Evolutionary conservation across 2,329 filamentous ascomycete genomes (phyloP).

Genomic region (Diaporthe longicolla): DNA sequence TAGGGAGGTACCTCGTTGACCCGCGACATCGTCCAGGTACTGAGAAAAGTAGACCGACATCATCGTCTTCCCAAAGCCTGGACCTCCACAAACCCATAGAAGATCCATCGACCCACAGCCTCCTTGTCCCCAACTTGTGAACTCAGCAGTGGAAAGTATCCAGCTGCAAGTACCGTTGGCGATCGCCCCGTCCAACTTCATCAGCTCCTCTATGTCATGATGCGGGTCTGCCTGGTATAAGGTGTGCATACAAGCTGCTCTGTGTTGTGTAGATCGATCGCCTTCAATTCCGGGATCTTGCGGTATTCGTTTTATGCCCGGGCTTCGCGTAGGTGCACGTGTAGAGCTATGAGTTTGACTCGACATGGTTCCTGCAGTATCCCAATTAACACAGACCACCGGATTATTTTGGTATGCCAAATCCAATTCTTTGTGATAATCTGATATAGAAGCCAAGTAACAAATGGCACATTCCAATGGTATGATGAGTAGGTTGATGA

Average conservation of each 20-base stretch:
- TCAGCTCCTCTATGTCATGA: neutral
- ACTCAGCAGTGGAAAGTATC: neutral
- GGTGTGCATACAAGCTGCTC: neutral
- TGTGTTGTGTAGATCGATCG: too few species aligned
- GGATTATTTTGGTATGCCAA: neutral
- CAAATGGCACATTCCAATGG: neutral
- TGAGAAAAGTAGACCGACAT: neutral
- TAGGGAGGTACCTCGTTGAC: too few species aligned
- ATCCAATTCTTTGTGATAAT: neutral
- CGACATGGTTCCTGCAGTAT: neutral
- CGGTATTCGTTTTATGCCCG: too few species aligned
- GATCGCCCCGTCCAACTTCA: neutral
- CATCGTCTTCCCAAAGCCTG: constrained; percentile 1
- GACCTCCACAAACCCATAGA: constrained; percentile 4
- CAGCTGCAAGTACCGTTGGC: neutral
- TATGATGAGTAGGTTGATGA: too few species aligned
- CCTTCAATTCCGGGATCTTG: too few species aligned
- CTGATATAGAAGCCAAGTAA: neutral
- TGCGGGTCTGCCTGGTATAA: neutral
- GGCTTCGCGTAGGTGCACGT: neutral
- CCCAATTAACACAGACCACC: neutral
- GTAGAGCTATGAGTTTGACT: too few species aligned
- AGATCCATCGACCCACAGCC: neutral
- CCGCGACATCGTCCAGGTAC: neutral
- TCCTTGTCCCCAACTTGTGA: neutral